phyloP scores from a whole-genome alignment of 306 rosid genomes.

The Pachyrhizus erosus region DNA sequence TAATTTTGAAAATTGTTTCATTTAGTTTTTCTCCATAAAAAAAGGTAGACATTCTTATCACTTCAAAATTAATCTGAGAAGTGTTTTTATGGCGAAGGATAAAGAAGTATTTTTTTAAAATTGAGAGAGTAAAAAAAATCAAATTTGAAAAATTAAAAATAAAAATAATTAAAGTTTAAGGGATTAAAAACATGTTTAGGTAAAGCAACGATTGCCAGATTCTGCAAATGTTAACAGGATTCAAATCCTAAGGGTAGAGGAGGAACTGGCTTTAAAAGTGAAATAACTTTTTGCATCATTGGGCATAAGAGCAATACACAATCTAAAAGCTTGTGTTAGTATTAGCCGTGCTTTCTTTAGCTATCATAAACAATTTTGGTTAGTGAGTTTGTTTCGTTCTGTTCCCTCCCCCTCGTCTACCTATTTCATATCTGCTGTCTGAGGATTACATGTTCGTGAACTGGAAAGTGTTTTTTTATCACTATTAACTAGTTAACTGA shows the following conservation, averaged over 20 bases:
- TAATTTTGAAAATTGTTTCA: too few species aligned
- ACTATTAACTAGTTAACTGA: neutral
- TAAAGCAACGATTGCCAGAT: neutral
- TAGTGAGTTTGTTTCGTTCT: neutral
- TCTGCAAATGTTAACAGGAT: constrained; percentile 22
- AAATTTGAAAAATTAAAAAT: too few species aligned
- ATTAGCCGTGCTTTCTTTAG: neutral
- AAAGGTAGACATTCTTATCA: too few species aligned
- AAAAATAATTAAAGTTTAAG: too few species aligned
- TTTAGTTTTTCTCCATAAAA: too few species aligned
- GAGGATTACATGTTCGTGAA: neutral
- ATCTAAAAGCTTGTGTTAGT: neutral
- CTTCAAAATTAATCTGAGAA: too few species aligned
- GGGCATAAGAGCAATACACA: constrained; percentile 9
- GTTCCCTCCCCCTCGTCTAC: neutral
- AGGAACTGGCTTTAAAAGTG: neutral
- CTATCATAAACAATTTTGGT: neutral
- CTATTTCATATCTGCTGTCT: neutral
- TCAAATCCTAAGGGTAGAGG: neutral
- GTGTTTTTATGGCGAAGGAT: too few species aligned
- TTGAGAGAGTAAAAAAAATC: too few species aligned
- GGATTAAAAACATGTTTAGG: too few species aligned
- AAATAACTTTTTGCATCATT: neutral
- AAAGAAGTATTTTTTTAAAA: too few species aligned
- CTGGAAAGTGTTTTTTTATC: neutral